Evolutionary conservation across 1,139 yeast species (phyloP).

Genomic region (Zygosaccharomyces pseudobailii): DNA sequence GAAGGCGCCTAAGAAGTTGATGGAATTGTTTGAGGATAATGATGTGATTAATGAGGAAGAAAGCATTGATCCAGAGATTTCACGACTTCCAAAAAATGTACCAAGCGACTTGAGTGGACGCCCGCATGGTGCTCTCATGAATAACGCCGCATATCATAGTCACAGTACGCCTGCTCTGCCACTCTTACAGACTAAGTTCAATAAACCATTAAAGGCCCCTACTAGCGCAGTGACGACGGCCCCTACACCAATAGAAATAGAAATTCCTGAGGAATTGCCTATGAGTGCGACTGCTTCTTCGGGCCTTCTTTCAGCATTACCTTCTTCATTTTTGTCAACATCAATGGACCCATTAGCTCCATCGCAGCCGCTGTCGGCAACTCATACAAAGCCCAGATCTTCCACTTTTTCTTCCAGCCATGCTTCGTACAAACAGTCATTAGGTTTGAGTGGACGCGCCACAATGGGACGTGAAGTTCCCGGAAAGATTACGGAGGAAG

Average conservation of each 20-base stretch:
- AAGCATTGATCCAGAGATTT: slow-evolving; percentile 19
- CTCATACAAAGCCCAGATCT: slow-evolving; percentile 31
- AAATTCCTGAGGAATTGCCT: slow-evolving; percentile 49
- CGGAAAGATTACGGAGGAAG: slow-evolving; percentile 5
- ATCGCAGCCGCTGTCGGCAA: slow-evolving; percentile 2
- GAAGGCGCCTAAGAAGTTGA: slow-evolving; percentile 67
- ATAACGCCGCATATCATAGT: slow-evolving; percentile 19
- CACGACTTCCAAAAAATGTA: slow-evolving; percentile 18
- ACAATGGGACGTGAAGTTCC: slow-evolving; percentile 17
- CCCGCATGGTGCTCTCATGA: slow-evolving; percentile 16
- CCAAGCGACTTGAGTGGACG: slow-evolving; percentile 11
- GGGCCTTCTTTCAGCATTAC: slow-evolving; percentile 7
- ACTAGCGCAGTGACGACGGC: slow-evolving; percentile 29
- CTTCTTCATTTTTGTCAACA: slow-evolving; percentile 14
- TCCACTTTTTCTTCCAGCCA: slow-evolving; percentile 19
- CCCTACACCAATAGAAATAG: slow-evolving; percentile 50
- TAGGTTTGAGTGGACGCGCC: slow-evolving; percentile 21
- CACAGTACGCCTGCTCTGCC: slow-evolving; percentile 32
- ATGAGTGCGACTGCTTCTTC: slow-evolving; percentile 23
- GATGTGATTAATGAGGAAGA: slow-evolving; percentile 26
- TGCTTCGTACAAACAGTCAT: slow-evolving; percentile 17
- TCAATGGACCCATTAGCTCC: slow-evolving; percentile 5
- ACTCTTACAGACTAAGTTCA: slow-evolving; percentile 28
- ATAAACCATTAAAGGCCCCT: slow-evolving; percentile 20
- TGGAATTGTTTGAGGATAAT: slow-evolving; percentile 60